Conservation (phyloP, 768 basidiomycete genomes). For the Mycena kentingensis region DNA sequence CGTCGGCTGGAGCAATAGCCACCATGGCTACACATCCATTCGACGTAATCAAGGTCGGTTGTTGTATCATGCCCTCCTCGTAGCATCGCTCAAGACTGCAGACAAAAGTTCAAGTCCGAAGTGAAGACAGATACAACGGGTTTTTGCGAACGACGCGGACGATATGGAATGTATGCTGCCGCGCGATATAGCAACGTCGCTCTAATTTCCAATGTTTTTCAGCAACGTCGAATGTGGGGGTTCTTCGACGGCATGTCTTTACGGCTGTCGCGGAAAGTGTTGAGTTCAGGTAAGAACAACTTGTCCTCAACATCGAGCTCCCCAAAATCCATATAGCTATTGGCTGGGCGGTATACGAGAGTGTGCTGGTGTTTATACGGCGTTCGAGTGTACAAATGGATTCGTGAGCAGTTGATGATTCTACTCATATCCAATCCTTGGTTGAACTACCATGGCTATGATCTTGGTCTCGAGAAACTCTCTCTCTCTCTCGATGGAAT, state of each 20-base stretch:
- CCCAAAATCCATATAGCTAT: constrained; percentile 55
- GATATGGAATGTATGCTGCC: constrained; percentile 63
- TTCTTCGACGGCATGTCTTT: constrained; percentile 88
- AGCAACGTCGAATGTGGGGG: constrained; percentile 81
- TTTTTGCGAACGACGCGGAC: constrained; percentile 63
- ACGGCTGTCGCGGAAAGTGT: constrained; percentile 81
- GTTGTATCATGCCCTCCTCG: not conserved
- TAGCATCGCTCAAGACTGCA: constrained; percentile 28
- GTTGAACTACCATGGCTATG: too few relatives aligned
- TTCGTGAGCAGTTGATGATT: too few relatives aligned
- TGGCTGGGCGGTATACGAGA: constrained; percentile 91
- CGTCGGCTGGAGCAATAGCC: constrained; percentile 80
- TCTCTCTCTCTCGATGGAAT: too few relatives aligned
- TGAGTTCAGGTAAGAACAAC: constrained; percentile 55
- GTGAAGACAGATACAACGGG: constrained; percentile 72
- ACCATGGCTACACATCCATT: constrained; percentile 90
- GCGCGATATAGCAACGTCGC: not conserved
- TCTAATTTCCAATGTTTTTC: constrained; percentile 5
- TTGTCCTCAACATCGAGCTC: not conserved
- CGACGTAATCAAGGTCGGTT: constrained; percentile 83
- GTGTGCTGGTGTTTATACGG: constrained; percentile 62
- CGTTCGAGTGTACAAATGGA: too few relatives aligned
- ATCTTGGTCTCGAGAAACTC: too few relatives aligned
- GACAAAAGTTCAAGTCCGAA: constrained; percentile 94
- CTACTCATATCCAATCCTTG: too few relatives aligned